Evolutionary conservation across 176 grass and related monocot genomes (phyloP).

Genomic region (Aegilops tauschii): DNA sequence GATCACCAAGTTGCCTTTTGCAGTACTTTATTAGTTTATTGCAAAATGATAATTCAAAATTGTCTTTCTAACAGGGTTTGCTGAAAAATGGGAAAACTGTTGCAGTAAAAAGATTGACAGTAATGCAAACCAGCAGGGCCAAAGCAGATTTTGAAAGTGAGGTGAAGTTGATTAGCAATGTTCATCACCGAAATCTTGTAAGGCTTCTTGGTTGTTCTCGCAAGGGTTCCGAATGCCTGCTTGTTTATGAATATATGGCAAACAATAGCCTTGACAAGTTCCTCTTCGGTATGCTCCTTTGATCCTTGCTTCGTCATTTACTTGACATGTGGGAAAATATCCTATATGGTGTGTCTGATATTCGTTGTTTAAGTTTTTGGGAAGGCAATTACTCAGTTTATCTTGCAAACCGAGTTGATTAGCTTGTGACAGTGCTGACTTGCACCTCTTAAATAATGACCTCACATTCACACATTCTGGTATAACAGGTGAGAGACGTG

Average conservation of each 20-base stretch:
- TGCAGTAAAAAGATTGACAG: slow-evolving; percentile 67
- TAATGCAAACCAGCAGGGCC: slow-evolving; percentile 48
- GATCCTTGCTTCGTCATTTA: slow-evolving; percentile 20
- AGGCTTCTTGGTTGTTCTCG: slow-evolving; percentile 75
- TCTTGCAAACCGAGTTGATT: neutral
- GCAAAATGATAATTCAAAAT: neutral
- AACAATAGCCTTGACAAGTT: slow-evolving; percentile 88
- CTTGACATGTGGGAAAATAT: slow-evolving; percentile 11
- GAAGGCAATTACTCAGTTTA: neutral
- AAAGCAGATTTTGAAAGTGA: slow-evolving; percentile 70
- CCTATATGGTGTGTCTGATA: neutral
- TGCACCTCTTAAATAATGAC: neutral
- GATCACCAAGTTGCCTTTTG: neutral
- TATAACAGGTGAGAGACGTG: slow-evolving; percentile 53
- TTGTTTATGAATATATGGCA: slow-evolving; percentile 95
- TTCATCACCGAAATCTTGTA: slow-evolving; percentile 81
- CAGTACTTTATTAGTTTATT: neutral
- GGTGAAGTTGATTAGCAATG: slow-evolving; percentile 90
- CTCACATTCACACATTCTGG: slow-evolving; percentile 10
- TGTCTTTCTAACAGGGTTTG: slow-evolving; percentile 44
- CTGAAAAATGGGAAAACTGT: slow-evolving; percentile 83
- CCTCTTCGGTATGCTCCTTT: slow-evolving; percentile 62
- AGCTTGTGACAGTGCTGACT: slow-evolving; percentile 1
- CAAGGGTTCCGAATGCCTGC: slow-evolving; percentile 60
- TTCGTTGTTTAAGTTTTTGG: neutral